Evolutionary conservation across 441 rosid species (phyloP).

Genomic region (Flueggea neowawraea): DNA sequence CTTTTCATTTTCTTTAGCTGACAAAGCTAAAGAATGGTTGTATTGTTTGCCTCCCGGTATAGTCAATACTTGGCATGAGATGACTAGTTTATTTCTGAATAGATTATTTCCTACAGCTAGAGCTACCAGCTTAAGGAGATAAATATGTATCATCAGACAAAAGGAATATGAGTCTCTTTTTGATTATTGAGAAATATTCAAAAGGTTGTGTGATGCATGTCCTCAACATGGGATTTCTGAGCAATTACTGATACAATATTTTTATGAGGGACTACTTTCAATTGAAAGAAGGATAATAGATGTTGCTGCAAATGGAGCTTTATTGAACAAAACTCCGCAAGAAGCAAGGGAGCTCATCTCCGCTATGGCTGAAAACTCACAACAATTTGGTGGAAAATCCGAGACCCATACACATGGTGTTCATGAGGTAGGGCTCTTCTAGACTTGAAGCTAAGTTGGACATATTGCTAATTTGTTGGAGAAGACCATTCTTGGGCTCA

Average conservation of each 20-base stretch:
- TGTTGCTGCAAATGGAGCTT: too few species aligned
- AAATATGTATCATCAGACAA: background rate
- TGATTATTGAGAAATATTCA: background rate
- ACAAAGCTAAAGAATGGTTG: background rate
- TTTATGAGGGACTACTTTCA: background rate
- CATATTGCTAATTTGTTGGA: background rate
- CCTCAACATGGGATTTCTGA: background rate
- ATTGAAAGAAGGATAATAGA: background rate
- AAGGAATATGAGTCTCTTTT: background rate
- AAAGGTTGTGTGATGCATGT: too few species aligned
- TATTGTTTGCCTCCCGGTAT: background rate
- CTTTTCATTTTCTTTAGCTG: background rate
- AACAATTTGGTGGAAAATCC: background rate
- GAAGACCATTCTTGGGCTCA: background rate
- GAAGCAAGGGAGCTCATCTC: too few species aligned
- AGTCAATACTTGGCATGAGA: background rate
- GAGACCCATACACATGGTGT: background rate
- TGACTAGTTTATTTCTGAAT: background rate
- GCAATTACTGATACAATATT: background rate
- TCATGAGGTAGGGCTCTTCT: background rate
- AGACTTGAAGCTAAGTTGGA: background rate
- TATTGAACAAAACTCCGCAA: too few species aligned
- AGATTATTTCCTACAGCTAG: background rate
- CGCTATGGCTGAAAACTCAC: background rate
- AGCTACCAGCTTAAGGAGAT: background rate